A percentile compares a stretch with the other conserved stretches of the same genome.
These are phyloP conservation scores for Phanerodontia chrysosporium DNA, from an alignment of 768 basidiomycete genomes.

Conservation along the genomic window DNA sequence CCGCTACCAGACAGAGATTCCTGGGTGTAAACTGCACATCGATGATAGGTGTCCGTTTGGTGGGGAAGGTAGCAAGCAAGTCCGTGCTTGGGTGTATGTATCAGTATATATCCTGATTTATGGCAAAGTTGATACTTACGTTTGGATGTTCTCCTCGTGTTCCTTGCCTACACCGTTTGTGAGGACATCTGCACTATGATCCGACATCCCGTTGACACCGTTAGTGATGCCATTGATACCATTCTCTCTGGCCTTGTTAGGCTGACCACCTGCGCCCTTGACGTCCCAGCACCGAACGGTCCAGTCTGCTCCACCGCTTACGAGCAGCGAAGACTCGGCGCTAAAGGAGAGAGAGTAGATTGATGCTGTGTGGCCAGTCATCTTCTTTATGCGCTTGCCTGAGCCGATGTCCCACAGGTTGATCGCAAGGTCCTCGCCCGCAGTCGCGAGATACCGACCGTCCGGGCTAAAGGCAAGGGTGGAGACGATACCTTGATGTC, in stretches of 20 bases:
- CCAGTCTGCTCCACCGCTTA: constrained; percentile 91
- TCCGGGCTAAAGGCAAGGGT: constrained; percentile 89
- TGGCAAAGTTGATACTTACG: too few relatives aligned
- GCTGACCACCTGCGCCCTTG: constrained; percentile 66
- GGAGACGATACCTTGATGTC: constrained; percentile 87
- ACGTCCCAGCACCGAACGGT: constrained; percentile 99
- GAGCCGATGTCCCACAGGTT: constrained; percentile 96
- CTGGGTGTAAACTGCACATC: constrained; percentile 93
- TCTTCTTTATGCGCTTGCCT: constrained; percentile 92
- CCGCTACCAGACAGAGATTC: constrained; percentile 88
- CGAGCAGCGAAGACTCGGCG: constrained; percentile 84
- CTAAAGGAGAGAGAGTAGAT: constrained; percentile 91
- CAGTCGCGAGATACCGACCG: constrained; percentile 89
- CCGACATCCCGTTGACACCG: constrained; percentile 22
- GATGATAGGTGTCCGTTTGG: constrained; percentile 91
- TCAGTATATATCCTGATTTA: background rate
- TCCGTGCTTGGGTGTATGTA: constrained; percentile 54
- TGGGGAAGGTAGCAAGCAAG: constrained; percentile 86
- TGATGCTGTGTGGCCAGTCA: constrained; percentile 88
- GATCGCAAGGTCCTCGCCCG: constrained; percentile 88
- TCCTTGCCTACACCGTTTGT: constrained; percentile 16
- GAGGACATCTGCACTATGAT: constrained; percentile 1
- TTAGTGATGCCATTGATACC: constrained; percentile 35
- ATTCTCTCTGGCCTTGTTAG: constrained; percentile 54
- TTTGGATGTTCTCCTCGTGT: constrained; percentile 58